Evolutionary conservation across 169 alveolate genomes (phyloP), one percentile per base, ranked within the genome.

Genomic region (Neospora caninum): DNA sequence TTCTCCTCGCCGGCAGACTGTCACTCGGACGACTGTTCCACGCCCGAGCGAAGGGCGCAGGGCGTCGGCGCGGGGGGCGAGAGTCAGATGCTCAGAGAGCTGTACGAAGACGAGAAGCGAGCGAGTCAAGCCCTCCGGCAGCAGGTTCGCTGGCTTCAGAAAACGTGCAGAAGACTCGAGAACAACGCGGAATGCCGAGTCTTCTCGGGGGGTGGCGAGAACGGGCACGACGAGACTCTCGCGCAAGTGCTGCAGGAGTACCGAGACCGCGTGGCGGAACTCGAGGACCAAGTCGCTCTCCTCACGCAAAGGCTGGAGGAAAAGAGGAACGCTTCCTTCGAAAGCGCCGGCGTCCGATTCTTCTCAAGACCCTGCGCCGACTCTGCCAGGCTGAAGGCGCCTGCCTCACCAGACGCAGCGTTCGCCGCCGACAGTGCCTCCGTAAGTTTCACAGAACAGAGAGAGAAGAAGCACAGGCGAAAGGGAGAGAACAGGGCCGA

Each of bases 31-130:
- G 58, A 49, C 58, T 4, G 58, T 49, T 49, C 58, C 13, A 7
- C 13, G 13, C 22, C 58, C 4, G 58, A 49, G 58, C 58, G 58
- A 4, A 49, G 58, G 58, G 58, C 22, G 13, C 58, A n/a, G n/a
- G n/a, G n/a, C n/a, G n/a, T 1, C 7, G 73, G 73, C 73, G 31
- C 73, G 16, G 73, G 7, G 73, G 73, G 73, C 4, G 86, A 78
- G 27, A 78, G 86, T n/a, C 45, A 78, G 22, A 18, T 20, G 86
- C 45, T 78, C 39, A 4, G 86, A 4, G 86, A 78, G 10, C 45
- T 78, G 86, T 78, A 78, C n/a, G 86, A 78, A n/a, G 86, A 78
- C 45, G 86, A 78, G 42, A 78, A 78, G 42, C 39, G 86, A 10
- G 86, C 86, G 31, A 38, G 86, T 38, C 39, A 78, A 13, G 86